Evolutionary conservation across 441 rosid species (phyloP).

Genomic region (Syzygium syzygioides): DNA sequence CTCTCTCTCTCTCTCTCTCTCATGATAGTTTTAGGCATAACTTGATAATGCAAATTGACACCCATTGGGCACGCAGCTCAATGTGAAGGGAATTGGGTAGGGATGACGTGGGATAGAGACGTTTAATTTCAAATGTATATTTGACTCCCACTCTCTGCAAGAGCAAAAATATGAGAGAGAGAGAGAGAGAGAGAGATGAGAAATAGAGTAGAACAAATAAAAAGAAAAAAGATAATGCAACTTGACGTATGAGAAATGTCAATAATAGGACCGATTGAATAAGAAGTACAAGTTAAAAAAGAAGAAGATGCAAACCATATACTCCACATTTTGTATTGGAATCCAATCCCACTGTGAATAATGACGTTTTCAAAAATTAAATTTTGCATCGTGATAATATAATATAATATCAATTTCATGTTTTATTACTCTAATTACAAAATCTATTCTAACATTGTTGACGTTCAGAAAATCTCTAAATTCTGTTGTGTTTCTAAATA

Average conservation of each 20-base stretch:
- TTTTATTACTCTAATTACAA: not conserved
- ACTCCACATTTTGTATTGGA: too few species aligned
- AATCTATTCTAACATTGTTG: not conserved
- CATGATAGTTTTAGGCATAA: not conserved
- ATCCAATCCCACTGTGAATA: too few species aligned
- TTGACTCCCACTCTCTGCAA: fast-evolving
- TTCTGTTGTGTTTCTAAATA: not conserved
- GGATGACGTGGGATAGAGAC: not conserved
- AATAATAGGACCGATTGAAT: too few species aligned
- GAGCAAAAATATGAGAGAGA: too few species aligned
- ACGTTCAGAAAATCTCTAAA: not conserved
- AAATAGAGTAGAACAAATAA: not conserved
- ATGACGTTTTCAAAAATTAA: too few species aligned
- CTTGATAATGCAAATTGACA: not conserved
- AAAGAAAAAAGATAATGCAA: not conserved
- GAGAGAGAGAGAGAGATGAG: not conserved
- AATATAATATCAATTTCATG: not conserved
- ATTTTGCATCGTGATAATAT: not conserved
- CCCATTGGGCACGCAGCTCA: not conserved
- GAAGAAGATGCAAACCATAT: too few species aligned
- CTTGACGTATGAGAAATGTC: not conserved
- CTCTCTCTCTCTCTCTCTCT: too few species aligned
- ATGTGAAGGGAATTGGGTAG: not conserved
- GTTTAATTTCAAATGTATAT: too few species aligned
- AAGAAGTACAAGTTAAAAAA: too few species aligned